Evolutionary conservation across 2,329 filamentous ascomycete species (phyloP).

Genomic region (Leptographium galeiforme): DNA sequence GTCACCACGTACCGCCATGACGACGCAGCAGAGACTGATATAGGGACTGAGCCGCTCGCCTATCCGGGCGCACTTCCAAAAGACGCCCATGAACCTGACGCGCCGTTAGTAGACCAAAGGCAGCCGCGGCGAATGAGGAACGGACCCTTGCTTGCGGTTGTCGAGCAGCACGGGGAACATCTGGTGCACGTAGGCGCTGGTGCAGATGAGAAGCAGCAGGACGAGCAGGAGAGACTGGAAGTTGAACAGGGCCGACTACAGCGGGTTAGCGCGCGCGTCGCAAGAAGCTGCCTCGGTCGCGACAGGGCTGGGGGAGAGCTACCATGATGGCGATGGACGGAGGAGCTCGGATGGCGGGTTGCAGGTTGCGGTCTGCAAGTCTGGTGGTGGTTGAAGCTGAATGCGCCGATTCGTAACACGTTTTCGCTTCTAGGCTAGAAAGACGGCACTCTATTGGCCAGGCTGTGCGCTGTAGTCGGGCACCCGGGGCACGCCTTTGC

Average conservation of each 20-base stretch:
- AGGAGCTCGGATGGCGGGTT: background rate
- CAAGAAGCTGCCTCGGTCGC: background rate
- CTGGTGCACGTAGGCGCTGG: constrained; percentile 83
- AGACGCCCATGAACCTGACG: constrained; percentile 61
- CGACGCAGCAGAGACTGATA: constrained; percentile 80
- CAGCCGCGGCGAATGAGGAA: background rate
- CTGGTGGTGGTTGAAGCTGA: background rate
- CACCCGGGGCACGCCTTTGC: no score
- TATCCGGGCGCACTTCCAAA: constrained; percentile 91
- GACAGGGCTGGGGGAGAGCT: background rate
- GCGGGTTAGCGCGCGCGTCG: background rate
- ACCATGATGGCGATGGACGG: background rate
- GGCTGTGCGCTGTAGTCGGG: background rate
- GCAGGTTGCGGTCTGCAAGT: background rate
- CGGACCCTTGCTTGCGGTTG: constrained; percentile 65
- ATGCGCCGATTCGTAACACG: background rate
- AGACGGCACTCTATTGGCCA: background rate
- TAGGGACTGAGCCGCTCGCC: constrained; percentile 91
- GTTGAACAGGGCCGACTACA: constrained; percentile 90
- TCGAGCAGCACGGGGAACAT: constrained; percentile 84
- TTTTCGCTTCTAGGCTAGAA: background rate
- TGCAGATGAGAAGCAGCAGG: constrained; percentile 90
- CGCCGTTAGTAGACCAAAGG: background rate
- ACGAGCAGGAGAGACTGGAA: constrained; percentile 95
- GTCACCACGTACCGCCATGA: constrained; percentile 62